A percentile compares a stretch with the other conserved stretches of the same genome.
These are phyloP conservation scores for Apiospora malaysiana DNA, from an alignment of 2,329 filamentous ascomycete species.

Conservation along the genomic window DNA sequence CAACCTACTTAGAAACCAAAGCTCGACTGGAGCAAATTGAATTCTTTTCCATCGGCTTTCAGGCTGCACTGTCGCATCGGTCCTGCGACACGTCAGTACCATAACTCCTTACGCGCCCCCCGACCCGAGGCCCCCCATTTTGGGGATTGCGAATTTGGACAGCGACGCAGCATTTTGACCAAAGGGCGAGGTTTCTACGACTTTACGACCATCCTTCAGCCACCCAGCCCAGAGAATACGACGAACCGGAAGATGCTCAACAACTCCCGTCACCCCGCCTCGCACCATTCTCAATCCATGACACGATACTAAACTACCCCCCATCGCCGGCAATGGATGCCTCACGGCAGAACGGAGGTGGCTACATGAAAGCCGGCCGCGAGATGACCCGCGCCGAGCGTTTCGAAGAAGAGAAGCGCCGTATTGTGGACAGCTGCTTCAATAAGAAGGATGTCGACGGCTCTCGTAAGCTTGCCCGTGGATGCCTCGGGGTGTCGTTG, in stretches of 20 bases:
- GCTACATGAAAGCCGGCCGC: slow-evolving; percentile 33
- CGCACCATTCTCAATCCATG: slow-evolving; percentile 14
- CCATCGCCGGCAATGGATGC: slow-evolving; percentile 23
- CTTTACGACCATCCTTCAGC: background rate
- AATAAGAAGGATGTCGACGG: slow-evolving; percentile 87
- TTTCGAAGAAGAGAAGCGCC: slow-evolving; percentile 95
- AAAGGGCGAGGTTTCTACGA: background rate
- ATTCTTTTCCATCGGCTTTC: background rate
- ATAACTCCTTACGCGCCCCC: slow-evolving; percentile 2
- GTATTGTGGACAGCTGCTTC: slow-evolving; percentile 96
- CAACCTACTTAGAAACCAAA: slow-evolving; percentile 5
- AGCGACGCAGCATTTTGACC: slow-evolving; percentile 6
- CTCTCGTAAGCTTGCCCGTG: slow-evolving; percentile 65
- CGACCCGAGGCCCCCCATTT: background rate
- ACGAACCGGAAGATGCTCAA: slow-evolving; percentile 12
- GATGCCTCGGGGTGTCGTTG: slow-evolving; percentile 24
- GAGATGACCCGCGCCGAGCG: slow-evolving; percentile 69
- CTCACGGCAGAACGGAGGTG: slow-evolving; percentile 25
- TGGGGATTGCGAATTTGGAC: slow-evolving; percentile 7
- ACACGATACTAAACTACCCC: slow-evolving; percentile 20
- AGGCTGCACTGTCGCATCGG: slow-evolving; percentile 6
- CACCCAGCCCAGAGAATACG: background rate
- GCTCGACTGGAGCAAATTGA: background rate
- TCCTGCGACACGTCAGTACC: slow-evolving; percentile 11
- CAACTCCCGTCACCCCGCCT: background rate